A percentile compares a stretch with the other conserved stretches of the same genome.
phyloP scores from a whole-genome alignment of 345 rosid species.

The Euphorbia pulcherrima region DNA sequence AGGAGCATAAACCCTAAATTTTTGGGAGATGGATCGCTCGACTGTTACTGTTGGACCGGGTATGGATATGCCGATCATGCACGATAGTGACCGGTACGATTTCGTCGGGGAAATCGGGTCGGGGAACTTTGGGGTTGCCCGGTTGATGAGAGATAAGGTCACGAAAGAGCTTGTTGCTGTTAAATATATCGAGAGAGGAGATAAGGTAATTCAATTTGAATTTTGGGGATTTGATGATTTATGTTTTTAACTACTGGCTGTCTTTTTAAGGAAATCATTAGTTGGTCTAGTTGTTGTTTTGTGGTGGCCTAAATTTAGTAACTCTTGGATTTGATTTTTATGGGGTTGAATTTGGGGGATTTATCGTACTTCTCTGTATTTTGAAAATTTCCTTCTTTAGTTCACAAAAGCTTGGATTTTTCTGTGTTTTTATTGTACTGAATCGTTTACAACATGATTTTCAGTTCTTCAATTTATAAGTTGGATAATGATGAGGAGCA shows the following conservation, averaged over 20 bases:
- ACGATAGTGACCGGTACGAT: conserved; percentile 38
- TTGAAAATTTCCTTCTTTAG: neutral
- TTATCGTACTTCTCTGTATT: neutral
- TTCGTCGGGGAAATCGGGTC: conserved; percentile 32
- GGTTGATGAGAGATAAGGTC: conserved; percentile 31
- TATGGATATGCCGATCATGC: conserved; percentile 37
- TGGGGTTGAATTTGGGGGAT: neutral
- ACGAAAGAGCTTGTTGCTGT: conserved; percentile 34
- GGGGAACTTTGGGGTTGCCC: conserved; percentile 33
- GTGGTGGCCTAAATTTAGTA: neutral
- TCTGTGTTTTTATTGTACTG: no score
- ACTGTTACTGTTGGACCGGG: conserved; percentile 25
- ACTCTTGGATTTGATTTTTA: neutral
- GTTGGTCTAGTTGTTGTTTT: neutral
- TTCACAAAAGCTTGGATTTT: no score
- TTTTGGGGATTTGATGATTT: neutral
- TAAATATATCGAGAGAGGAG: conserved; percentile 33
- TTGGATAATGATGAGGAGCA: no score
- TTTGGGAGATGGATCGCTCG: conserved; percentile 23
- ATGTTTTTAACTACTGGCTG: neutral
- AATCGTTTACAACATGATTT: no score
- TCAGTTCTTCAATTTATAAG: no score
- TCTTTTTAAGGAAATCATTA: neutral
- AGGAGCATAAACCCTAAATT: neutral
- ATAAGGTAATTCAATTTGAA: conserved; percentile 16